A percentile compares a stretch with the other conserved stretches of the same genome.
Conservation (phyloP, 768 basidiomycete species). For the Russula ochroleuca region DNA sequence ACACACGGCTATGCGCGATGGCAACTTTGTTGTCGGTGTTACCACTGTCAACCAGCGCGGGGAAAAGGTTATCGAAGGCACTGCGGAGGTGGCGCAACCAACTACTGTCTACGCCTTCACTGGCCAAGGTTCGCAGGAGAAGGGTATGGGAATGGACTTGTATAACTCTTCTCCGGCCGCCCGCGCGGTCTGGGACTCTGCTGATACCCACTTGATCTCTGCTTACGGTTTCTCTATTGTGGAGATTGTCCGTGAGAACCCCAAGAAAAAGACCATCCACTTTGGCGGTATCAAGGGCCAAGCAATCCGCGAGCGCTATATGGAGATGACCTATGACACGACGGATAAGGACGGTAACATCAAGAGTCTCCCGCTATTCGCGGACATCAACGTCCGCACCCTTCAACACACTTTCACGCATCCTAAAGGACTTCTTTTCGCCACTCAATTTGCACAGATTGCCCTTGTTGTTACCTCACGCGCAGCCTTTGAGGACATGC, state of each 20-base stretch:
- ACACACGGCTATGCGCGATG: slow-evolving; percentile 88
- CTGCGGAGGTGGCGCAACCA: slow-evolving; percentile 90
- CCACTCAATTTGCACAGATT: slow-evolving; percentile 98
- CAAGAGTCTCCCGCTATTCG: slow-evolving; percentile 93
- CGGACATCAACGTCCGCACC: slow-evolving; percentile 91
- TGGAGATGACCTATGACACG: slow-evolving; percentile 98
- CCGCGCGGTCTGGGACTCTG: slow-evolving; percentile 94
- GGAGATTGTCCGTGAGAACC: slow-evolving; percentile 98
- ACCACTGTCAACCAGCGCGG: slow-evolving; percentile 80
- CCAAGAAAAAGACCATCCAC: slow-evolving; percentile 96
- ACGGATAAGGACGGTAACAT: slow-evolving; percentile 95
- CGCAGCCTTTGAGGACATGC: slow-evolving; percentile 98
- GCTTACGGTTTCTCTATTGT: slow-evolving; percentile 99
- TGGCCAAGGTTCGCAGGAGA: slow-evolving; percentile 96
- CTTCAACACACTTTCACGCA: slow-evolving; percentile 99
- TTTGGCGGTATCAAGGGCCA: slow-evolving; percentile 99
- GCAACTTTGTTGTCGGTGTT: slow-evolving; percentile 88
- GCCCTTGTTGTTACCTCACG: slow-evolving; percentile 98
- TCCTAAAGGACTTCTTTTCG: slow-evolving; percentile 90
- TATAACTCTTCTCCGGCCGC: slow-evolving; percentile 92
- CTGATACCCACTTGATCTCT: slow-evolving; percentile 86
- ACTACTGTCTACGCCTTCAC: slow-evolving; percentile 96
- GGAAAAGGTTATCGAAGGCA: slow-evolving; percentile 89
- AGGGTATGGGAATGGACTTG: slow-evolving; percentile 99
- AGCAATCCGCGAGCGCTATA: slow-evolving; percentile 97